Conservation (phyloP, 2,329 filamentous ascomycete genomes). For the Sarocladium kiliense region DNA sequence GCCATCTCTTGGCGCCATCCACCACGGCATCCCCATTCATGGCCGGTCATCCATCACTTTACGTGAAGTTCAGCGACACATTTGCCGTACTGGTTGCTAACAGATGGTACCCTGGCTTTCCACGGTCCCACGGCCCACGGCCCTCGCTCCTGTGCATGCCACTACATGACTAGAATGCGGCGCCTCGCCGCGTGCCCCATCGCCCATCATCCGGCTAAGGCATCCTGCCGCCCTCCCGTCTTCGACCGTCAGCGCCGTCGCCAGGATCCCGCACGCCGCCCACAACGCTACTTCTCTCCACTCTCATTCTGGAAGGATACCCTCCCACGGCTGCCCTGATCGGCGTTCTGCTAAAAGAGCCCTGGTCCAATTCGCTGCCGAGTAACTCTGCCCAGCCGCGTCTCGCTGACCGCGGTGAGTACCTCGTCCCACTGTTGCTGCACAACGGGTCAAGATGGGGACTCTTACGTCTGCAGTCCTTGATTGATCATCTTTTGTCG, state of each 20-base stretch:
- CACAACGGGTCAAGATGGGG: neutral
- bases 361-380: neutral
- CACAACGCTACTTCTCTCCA: conserved; percentile 1
- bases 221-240: conserved; percentile 5
- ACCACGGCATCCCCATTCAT: neutral
- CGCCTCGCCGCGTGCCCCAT: conserved; percentile 1
- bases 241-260: conserved; percentile 2
- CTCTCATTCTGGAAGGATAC: conserved; percentile 6
- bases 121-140: neutral
- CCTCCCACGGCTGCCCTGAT: neutral
- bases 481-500: conserved; percentile 5
- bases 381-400: neutral
- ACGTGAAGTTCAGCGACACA: too few relatives aligned
- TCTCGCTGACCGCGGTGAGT: neutral
- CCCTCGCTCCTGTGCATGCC: neutral
- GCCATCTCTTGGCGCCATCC: conserved; percentile 7
- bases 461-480: neutral
- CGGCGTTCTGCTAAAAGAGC: neutral
- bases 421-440: conserved; percentile 6
- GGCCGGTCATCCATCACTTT: neutral
- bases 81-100: neutral
- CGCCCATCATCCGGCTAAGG: conserved; percentile 1
- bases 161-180: neutral
- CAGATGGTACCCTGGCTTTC: neutral
- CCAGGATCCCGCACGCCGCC: neutral